These are phyloP conservation scores for Lentinus brumalis DNA, from an alignment of 768 basidiomycete genomes.

Conservation along the genomic window DNA sequence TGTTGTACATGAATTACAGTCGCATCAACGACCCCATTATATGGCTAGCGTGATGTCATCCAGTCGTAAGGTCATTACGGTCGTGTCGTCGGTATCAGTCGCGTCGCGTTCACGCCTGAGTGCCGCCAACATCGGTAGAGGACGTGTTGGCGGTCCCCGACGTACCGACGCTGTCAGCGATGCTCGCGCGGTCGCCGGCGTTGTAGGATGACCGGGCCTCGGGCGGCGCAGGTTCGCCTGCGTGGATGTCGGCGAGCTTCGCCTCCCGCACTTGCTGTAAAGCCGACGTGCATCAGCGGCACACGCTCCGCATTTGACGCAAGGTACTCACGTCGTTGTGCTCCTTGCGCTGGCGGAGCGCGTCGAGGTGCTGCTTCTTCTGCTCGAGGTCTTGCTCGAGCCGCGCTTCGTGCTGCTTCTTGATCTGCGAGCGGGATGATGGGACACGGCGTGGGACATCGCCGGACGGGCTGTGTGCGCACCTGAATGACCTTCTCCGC, in stretches of 20 bases:
- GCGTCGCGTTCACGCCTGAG: too few species aligned
- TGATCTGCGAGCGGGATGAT: constrained; percentile 20
- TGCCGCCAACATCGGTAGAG: too few species aligned
- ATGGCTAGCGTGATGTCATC: too few species aligned
- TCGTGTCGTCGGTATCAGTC: not conserved
- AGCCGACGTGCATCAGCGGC: not conserved
- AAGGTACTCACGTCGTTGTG: constrained; percentile 30
- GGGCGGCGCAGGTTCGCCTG: constrained; percentile 22
- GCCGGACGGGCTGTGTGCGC: constrained; percentile 7
- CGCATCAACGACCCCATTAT: too few species aligned
- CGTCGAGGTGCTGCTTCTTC: constrained; percentile 26
- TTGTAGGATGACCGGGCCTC: constrained; percentile 1
- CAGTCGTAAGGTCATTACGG: too few species aligned
- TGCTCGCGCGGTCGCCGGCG: not conserved
- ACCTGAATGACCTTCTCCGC: constrained; percentile 50
- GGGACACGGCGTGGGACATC: not conserved
- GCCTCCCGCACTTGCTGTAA: constrained; percentile 25
- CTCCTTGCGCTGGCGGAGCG: constrained; percentile 30
- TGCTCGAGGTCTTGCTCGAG: constrained; percentile 28
- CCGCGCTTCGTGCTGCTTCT: constrained; percentile 28
- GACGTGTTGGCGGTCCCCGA: not conserved
- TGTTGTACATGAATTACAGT: too few species aligned
- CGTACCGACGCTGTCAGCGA: not conserved
- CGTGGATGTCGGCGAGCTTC: constrained; percentile 29
- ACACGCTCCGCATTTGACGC: not conserved